Conservation (phyloP, 2,329 filamentous ascomycete genomes). For the Ceratocystis huliohia region DNA sequence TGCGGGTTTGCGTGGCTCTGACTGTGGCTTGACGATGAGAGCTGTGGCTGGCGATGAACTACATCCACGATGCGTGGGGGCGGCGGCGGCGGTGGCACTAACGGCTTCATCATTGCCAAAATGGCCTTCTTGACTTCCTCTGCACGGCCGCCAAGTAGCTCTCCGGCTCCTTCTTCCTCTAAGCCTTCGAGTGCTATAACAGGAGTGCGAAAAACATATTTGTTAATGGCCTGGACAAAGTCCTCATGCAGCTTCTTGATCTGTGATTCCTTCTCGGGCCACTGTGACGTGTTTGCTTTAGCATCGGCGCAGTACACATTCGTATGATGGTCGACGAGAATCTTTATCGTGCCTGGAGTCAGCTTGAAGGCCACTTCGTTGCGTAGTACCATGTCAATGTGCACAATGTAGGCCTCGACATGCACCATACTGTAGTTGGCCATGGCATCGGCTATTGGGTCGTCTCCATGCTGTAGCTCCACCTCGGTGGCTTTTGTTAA, state of each 20-base stretch:
- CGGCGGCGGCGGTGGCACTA: constrained; percentile 75
- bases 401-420: constrained; percentile 93
- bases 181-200: constrained; percentile 84
- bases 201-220: constrained; percentile 85
- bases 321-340: constrained; percentile 90
- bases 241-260: constrained; percentile 96
- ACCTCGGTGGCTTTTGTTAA: constrained; percentile 77
- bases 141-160: constrained; percentile 79
- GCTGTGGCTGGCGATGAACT: constrained; percentile 72
- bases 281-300: constrained; percentile 79
- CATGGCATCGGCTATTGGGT: constrained; percentile 72
- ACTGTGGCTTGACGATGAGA: constrained; percentile 29
- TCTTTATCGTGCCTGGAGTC: constrained; percentile 84
- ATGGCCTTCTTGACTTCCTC: constrained; percentile 87
- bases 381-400: constrained; percentile 96
- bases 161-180: constrained; percentile 90
- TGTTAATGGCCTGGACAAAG: constrained; percentile 93
- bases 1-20: constrained; percentile 4
- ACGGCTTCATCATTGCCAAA: constrained; percentile 71
- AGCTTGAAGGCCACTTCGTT: constrained; percentile 98
- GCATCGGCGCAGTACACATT: constrained; percentile 86
- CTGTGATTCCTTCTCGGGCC: constrained; percentile 92
- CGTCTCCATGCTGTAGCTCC: constrained; percentile 55
- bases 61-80: constrained; percentile 39
- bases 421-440: constrained; percentile 91